A percentile compares a stretch with the other conserved stretches of the same genome.
These are phyloP conservation scores for Penicillium frequentans DNA, from an alignment of 2,329 filamentous ascomycete species.

Conservation along the genomic window DNA sequence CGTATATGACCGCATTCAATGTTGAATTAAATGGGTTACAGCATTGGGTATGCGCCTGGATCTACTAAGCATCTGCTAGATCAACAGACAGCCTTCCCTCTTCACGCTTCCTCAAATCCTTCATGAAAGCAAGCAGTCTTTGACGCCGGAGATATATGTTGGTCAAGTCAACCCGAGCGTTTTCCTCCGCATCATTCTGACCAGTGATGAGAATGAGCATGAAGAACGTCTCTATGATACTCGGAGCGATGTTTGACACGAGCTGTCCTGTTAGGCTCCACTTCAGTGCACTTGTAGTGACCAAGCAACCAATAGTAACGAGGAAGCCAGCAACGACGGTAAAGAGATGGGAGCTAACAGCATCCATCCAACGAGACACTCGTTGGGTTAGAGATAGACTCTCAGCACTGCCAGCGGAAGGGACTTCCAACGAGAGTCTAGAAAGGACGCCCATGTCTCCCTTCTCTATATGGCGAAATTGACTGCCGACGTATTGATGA, in stretches of 20 bases:
- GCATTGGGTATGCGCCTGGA: too few relatives aligned
- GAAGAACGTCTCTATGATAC: conserved; percentile 37
- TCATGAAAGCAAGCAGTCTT: conserved; percentile 11
- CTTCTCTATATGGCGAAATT: conserved; percentile 14
- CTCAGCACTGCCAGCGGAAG: too few relatives aligned
- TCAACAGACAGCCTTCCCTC: too few relatives aligned
- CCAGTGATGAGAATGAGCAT: conserved; percentile 36
- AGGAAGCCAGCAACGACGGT: conserved; percentile 27
- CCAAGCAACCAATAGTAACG: conserved; percentile 28
- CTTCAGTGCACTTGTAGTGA: conserved; percentile 28
- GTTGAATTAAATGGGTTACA: too few relatives aligned
- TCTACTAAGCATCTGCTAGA: too few relatives aligned
- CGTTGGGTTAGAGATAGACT: conserved; percentile 11
- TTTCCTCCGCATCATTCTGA: conserved; percentile 30
- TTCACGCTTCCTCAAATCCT: too few relatives aligned
- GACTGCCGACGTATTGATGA: conserved; percentile 14
- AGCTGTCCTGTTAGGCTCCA: conserved; percentile 37
- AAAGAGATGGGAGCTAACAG: conserved; percentile 29
- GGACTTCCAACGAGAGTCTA: background rate
- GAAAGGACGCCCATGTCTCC: conserved; percentile 12
- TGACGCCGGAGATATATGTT: conserved; percentile 23
- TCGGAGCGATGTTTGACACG: conserved; percentile 37
- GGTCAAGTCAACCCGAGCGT: conserved; percentile 20
- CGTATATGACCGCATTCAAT: too few relatives aligned
- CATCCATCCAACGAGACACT: conserved; percentile 23